These are phyloP conservation scores for Malania oleifera DNA, from an alignment of 164 flowering plant species.

Conservation along the genomic window DNA sequence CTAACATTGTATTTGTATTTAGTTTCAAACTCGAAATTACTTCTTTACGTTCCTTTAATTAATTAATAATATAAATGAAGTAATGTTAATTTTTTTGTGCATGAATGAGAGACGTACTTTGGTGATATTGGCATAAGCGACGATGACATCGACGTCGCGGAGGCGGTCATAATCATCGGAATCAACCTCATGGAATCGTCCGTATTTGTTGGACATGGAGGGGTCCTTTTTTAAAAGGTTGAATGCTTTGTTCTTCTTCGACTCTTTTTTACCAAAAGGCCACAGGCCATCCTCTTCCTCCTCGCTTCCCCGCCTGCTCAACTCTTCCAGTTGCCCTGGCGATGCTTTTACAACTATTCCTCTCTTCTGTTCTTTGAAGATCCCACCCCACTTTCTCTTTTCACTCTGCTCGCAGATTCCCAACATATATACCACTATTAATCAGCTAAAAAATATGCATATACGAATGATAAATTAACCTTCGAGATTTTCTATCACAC, in stretches of 20 bases:
- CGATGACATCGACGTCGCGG: slow-evolving; percentile 24
- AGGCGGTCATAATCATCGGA: slow-evolving; percentile 26
- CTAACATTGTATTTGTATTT: not conserved
- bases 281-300: not conserved
- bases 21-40: no score
- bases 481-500: no score
- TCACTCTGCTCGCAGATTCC: no score
- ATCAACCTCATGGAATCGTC: slow-evolving; percentile 25
- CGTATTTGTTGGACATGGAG: slow-evolving; percentile 26
- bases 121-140: slow-evolving; percentile 32
- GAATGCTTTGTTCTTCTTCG: slow-evolving; percentile 14
- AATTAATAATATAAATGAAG: no score
- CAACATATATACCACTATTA: no score
- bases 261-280: not conserved
- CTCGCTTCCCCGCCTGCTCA: not conserved
- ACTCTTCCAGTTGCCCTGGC: slow-evolving; percentile 27
- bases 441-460: no score
- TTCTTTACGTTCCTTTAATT: no score
- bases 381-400: no score
- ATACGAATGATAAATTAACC: no score
- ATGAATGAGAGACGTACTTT: slow-evolving; percentile 17
- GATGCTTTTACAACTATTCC: slow-evolving; percentile 33
- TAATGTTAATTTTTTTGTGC: no score
- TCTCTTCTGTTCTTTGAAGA: slow-evolving; percentile 26
- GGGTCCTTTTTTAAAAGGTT: slow-evolving; percentile 30